Conservation (phyloP, 1,284 basidiomycete genomes). For the Pseudozyma tsukubaensis region DNA sequence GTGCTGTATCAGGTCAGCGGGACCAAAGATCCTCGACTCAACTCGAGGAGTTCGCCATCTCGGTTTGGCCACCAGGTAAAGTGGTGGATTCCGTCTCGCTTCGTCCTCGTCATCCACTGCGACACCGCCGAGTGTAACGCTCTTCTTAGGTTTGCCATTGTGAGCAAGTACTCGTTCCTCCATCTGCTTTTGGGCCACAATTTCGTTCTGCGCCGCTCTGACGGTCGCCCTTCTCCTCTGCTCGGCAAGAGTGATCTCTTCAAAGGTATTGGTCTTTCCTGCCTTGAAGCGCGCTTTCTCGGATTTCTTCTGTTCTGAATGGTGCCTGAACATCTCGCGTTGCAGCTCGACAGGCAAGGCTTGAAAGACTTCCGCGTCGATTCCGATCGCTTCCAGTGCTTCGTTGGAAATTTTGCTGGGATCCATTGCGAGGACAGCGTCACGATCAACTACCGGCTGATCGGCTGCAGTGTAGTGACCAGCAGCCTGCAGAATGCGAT, state of each 20-base stretch:
- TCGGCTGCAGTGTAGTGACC: conserved; percentile 16
- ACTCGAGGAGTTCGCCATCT: conserved; percentile 1
- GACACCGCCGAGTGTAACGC: not conserved
- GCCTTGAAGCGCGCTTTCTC: conserved; percentile 30
- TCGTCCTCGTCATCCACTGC: conserved; percentile 12
- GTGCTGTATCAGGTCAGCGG: not conserved
- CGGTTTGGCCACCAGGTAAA: conserved; percentile 22
- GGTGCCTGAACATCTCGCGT: conserved; percentile 47
- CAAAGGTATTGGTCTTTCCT: conserved; percentile 24
- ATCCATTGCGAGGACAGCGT: conserved; percentile 36
- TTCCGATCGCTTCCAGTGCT: conserved; percentile 39
- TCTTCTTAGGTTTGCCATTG: conserved; percentile 6
- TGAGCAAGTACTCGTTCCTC: conserved; percentile 20
- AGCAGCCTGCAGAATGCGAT: conserved; percentile 17
- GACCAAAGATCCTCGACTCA: conserved; percentile 20
- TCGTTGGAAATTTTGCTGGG: conserved; percentile 31
- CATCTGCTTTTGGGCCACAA: conserved; percentile 18
- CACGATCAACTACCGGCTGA: conserved; percentile 25
- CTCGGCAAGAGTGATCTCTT: conserved; percentile 41
- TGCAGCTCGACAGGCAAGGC: conserved; percentile 56
- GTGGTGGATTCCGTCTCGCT: conserved; percentile 22
- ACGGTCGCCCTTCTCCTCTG: conserved; percentile 40
- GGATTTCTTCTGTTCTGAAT: conserved; percentile 36
- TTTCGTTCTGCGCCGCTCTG: conserved; percentile 32
- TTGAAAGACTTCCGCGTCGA: conserved; percentile 60